phyloP scores from a whole-genome alignment of 2,329 filamentous ascomycete species.

The Cercospora sp. region DNA sequence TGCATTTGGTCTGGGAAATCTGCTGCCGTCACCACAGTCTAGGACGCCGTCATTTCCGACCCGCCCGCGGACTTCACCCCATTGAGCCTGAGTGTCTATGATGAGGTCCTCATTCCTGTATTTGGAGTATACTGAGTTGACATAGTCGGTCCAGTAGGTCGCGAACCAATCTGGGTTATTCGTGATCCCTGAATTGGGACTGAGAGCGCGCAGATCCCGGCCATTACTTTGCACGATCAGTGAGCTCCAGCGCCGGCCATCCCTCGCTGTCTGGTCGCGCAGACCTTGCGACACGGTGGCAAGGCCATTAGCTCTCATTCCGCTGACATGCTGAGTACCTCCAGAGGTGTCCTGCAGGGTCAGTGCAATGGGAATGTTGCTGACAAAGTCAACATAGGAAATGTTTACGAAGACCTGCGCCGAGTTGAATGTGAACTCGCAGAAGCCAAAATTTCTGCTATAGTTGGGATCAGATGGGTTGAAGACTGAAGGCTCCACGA shows the following conservation, averaged over 20 bases:
- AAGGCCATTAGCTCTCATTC: conserved; percentile 60
- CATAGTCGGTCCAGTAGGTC: conserved; percentile 55
- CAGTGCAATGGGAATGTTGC: conserved; percentile 45
- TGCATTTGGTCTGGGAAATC: conserved; percentile 59
- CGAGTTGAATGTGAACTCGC: conserved; percentile 53
- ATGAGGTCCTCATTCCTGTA: conserved; percentile 51
- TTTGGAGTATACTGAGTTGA: conserved; percentile 53
- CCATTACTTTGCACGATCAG: conserved; percentile 50
- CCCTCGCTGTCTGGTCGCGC: conserved; percentile 55
- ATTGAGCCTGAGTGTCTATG: conserved; percentile 65
- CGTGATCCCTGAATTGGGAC: conserved; percentile 50
- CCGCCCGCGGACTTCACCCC: conserved; percentile 50
- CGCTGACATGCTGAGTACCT: conserved; percentile 54
- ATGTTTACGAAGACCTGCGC: conserved; percentile 51
- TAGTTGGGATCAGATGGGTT: conserved; percentile 47
- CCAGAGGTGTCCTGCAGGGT: conserved; percentile 43
- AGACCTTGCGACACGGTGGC: conserved; percentile 57
- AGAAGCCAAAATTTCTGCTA: conserved; percentile 49
- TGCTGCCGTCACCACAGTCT: conserved; percentile 47
- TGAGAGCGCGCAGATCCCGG: conserved; percentile 46
- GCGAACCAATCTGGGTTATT: conserved; percentile 51
- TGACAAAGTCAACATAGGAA: conserved; percentile 44
- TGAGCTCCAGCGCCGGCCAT: conserved; percentile 63
- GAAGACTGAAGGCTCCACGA: conserved; percentile 42
- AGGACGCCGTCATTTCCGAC: conserved; percentile 44